A percentile compares a stretch with the other conserved stretches of the same genome.
These are phyloP conservation scores for Aureobasidium zeae DNA, from an alignment of 2,329 filamentous ascomycete species.

Conservation along the genomic window DNA sequence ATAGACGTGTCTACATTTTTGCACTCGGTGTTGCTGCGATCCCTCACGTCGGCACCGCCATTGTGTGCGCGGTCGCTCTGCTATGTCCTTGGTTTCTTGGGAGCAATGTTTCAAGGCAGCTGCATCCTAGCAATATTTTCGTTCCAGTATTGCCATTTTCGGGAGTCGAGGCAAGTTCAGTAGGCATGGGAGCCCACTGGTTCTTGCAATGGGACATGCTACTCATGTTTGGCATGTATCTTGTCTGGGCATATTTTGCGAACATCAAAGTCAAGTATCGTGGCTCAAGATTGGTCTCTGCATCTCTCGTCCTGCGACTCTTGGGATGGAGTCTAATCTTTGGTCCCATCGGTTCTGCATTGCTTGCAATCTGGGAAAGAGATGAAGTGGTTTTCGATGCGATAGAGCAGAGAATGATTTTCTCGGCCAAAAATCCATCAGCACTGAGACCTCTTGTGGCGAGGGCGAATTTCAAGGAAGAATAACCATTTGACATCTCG, in stretches of 20 bases:
- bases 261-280: background rate
- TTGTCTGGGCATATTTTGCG: slow-evolving; percentile 5
- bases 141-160: slow-evolving; percentile 4
- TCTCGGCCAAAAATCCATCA: too few relatives aligned
- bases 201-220: slow-evolving; percentile 15
- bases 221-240: slow-evolving; percentile 4
- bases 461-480: background rate
- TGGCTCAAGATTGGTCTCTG: background rate
- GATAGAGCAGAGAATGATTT: background rate
- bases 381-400: slow-evolving; percentile 6
- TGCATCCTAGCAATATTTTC: slow-evolving; percentile 3
- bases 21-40: background rate
- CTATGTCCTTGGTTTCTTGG: slow-evolving; percentile 6
- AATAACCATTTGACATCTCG: too few relatives aligned
- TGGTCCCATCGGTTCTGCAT: slow-evolving; percentile 5
- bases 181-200: slow-evolving; percentile 13
- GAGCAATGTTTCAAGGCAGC: background rate
- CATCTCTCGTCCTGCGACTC: background rate
- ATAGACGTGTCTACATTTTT: slow-evolving; percentile 2
- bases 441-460: too few relatives aligned
- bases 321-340: background rate
- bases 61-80: background rate
- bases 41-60: background rate
- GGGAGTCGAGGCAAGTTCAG: background rate
- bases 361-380: slow-evolving; percentile 9